Conservation (phyloP, 75 land plant genomes). For the Selaginella moellendorffii region DNA sequence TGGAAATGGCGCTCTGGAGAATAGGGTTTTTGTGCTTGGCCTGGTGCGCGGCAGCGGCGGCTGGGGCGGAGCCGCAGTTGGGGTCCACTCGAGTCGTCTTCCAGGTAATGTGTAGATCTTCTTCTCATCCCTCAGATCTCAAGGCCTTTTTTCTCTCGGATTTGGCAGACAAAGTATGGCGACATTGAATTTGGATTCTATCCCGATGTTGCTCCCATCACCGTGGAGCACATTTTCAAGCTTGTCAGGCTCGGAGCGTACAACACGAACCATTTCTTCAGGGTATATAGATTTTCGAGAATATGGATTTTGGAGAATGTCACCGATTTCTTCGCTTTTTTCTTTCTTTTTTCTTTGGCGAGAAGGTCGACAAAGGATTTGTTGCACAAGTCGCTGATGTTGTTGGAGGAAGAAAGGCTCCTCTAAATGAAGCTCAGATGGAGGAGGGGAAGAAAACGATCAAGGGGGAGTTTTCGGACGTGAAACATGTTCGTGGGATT, state of each 20-base stretch:
- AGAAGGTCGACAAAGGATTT: constrained; percentile 88
- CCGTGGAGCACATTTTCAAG: constrained; percentile 88
- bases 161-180: constrained; percentile 87
- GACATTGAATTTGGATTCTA: constrained; percentile 95
- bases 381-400: constrained; percentile 99
- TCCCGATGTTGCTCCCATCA: constrained; percentile 76
- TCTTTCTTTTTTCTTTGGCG: background rate
- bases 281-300: constrained; percentile 21
- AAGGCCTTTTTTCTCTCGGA: background rate
- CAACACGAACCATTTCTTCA: constrained; percentile 92
- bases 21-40: background rate
- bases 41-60: background rate
- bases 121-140: background rate
- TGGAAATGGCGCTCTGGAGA: background rate
- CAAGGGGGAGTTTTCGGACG: constrained; percentile 90
- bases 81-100: background rate
- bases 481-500: constrained; percentile 89
- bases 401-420: constrained; percentile 68
- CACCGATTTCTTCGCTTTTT: background rate
- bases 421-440: constrained; percentile 77
- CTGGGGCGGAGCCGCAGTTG: background rate
- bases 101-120: background rate
- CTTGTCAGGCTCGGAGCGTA: constrained; percentile 86
- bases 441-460: constrained; percentile 75
- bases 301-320: too few species aligned